Percentiles rank a stretch among this genome's conserved stretches.
Conservation (phyloP, 371 early-diverging fungal species). For the Cokeromyces recurvatus region DNA sequence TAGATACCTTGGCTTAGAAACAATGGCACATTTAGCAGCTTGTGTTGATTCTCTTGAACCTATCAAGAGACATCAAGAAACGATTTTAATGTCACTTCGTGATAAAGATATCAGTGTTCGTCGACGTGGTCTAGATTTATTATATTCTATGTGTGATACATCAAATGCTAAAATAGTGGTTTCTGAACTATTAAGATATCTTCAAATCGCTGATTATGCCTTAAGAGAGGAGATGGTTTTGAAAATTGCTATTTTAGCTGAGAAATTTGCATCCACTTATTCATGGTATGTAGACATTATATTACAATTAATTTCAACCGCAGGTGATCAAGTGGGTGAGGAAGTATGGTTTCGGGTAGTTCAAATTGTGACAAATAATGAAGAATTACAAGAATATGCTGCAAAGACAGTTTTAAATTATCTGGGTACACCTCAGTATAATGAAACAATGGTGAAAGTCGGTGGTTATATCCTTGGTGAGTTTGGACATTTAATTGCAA, state of each 20-base stretch:
- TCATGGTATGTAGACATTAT: conserved; percentile 98
- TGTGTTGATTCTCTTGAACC: conserved; percentile 80
- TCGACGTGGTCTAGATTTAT: conserved; percentile 89
- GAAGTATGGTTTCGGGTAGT: conserved; percentile 97
- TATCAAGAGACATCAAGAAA: conserved; percentile 85
- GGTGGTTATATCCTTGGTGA: conserved; percentile 96
- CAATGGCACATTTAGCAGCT: conserved; percentile 94
- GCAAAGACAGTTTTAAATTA: conserved; percentile 79
- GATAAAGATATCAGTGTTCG: conserved; percentile 97
- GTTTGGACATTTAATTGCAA: conserved; percentile 92
- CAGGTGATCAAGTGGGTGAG: conserved; percentile 93
- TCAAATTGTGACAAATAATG: conserved; percentile 91
- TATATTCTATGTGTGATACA: conserved; percentile 95
- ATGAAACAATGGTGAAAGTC: conserved; percentile 92
- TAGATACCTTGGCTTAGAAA: conserved; percentile 92
- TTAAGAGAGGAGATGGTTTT: conserved; percentile 96
- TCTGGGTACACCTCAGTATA: conserved; percentile 79
- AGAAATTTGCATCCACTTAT: conserved; percentile 94
- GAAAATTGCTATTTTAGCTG: conserved; percentile 96
- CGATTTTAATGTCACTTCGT: conserved; percentile 81
- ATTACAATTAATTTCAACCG: conserved; percentile 89
- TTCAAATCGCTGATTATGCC: conserved; percentile 84
- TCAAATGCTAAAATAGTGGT: conserved; percentile 86
- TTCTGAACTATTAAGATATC: conserved; percentile 83
- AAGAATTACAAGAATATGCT: conserved; percentile 91